Evolutionary conservation across 2,329 filamentous ascomycete species (phyloP), one percentile per base, ranked within the genome.

Genomic region (Raffaelea ambrosiae): DNA sequence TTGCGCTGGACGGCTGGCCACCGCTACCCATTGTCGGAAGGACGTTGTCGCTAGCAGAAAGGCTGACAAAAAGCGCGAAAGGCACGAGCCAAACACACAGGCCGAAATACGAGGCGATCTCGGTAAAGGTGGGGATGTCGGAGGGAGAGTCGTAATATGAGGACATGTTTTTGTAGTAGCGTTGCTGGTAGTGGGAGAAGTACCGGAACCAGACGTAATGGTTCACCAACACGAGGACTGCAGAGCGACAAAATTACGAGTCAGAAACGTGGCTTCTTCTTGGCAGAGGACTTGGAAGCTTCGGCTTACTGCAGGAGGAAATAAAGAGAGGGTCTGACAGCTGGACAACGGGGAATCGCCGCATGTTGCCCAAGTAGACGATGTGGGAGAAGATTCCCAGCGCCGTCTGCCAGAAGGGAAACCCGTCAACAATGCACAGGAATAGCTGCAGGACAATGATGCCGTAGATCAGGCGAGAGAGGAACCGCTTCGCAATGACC

Each of bases 161-260:
- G 3, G 74, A 71, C 64, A 70, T 64, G 58, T 76, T 72, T 48
- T 74, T 67, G 65, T 83, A 80, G 3, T 80, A 71, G 47, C 66
- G 67, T 43, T 76, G 65, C 53, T 83, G 76, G 48, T 76, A 72
- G 48, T 73, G 67, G 50, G 86, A 91, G 66, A 98, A 98, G 68
- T 97, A 84, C 48, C 79, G 80, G 73, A 98, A 97, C 91, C 93
- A 98, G 44, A 95, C 73, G 67, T 88, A 96, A 65, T 98, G 93
- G 66, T 98, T 95, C 33, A 85, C 58, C 2, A 95, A 73, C 11
- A 98, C 93, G 31, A 97, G 76, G 3, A 80, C 82, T 88, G 18
- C 14, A 23, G 18, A 13, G 16, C 48, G 51, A 44, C 3, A 44
- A 31, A 45, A 31, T 5, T 10, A 38, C 18, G 19, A 33, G n/a